Base-by-base conservation (phyloP, 805 yeast genomes). In the Candida chilensis region DNA sequence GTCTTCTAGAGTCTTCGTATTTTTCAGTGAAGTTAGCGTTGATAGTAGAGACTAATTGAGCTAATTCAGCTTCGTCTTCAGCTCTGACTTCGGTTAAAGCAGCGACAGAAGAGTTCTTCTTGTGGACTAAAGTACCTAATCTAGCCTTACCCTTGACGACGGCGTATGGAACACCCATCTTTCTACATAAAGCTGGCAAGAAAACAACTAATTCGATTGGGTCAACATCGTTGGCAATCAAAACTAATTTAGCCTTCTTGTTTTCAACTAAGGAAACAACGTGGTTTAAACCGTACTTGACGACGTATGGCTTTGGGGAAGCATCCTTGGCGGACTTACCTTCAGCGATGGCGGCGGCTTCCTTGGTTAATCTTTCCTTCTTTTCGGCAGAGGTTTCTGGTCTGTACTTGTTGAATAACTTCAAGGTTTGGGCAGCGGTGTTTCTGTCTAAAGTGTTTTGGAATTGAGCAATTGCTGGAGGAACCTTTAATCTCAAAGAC, bases 151-250 rank as follows among this genome's bases (percentile, higher is more conserved):
- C 96, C 80, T 87, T 87, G 60, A 88, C 84, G 60, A 88, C 82
- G 45, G 97, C 96, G 77, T 88, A 88, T 64, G 98, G 97, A 46
- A 92, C 88, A 72, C 96, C 97, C 94, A 90, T 78, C 82, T 92
- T 92, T 74, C 90, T 86, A 76, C 96, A 90, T 60, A 90, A 78
- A 67, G 98, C 96, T 61, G 98, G 98, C 54, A 90, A 73, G 82
- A 85, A 90, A 56, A 90, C 73, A 49, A 90, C 97, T 60, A 90
- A 76, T 74, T 90, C 98, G 59, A 90, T 84, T 60, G 98, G 98
- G 77, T 90, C 98, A 55, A 90, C 98, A 53, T 90, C 98, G 74
- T 90, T 82, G 64, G 98, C 97, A 57, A 90, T 90, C 67, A 90
- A 78, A 42, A 90, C 96, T 54, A 90, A 78, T 71, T 86, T 85